phyloP scores from a whole-genome alignment of 257 asterid species.

The Fraxinus quadrangulata region DNA sequence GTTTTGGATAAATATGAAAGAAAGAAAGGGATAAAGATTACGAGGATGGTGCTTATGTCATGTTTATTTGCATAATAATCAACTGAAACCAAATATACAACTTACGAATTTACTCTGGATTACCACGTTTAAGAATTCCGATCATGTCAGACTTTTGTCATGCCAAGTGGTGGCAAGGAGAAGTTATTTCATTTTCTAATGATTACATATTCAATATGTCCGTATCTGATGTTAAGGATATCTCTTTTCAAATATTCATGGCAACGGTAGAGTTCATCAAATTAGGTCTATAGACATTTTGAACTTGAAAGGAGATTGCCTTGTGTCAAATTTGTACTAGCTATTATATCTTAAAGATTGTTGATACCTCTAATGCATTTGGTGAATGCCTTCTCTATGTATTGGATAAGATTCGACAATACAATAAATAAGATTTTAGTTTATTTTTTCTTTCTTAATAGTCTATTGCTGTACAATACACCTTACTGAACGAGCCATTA shows the following conservation, averaged over 20 bases:
- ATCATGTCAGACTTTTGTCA: neutral
- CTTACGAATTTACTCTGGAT: conserved; percentile 1
- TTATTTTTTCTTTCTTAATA: neutral
- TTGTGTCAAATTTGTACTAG: neutral
- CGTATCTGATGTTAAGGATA: conserved; percentile 10
- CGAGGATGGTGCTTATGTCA: neutral
- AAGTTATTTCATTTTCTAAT: neutral
- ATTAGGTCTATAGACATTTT: neutral
- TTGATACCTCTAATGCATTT: neutral
- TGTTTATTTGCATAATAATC: neutral
- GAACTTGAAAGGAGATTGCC: neutral
- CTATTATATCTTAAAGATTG: neutral
- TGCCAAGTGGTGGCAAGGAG: neutral
- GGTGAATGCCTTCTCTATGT: neutral
- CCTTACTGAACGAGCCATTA: neutral
- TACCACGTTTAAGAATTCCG: neutral
- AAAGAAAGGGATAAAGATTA: neutral
- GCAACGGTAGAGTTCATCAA: neutral
- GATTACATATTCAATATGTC: neutral
- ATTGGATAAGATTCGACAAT: neutral
- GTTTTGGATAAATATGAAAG: conserved; percentile 4
- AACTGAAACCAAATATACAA: neutral
- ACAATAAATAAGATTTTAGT: neutral
- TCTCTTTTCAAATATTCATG: neutral
- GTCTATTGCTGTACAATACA: neutral